These are phyloP conservation scores for Hepatocystis sp. DNA, from an alignment of 169 alveolate genomes.

Conservation along the genomic window DNA sequence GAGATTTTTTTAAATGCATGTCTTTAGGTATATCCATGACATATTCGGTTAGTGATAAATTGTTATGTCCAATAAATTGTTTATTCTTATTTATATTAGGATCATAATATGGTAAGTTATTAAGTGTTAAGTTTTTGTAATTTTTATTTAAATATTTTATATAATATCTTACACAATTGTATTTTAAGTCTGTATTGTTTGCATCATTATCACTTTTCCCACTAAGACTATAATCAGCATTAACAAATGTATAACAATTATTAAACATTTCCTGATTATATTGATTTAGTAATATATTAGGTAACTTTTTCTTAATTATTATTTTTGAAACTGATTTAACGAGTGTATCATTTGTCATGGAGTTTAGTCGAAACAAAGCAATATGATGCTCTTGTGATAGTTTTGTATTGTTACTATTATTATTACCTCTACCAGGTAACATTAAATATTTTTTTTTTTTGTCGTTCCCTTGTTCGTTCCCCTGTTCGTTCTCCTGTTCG, in stretches of 20 bases:
- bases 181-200: not conserved
- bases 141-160: constrained; percentile 1
- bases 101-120: constrained; percentile 1
- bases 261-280: not conserved
- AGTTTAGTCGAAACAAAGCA: constrained; percentile 37
- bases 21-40: constrained; percentile 29
- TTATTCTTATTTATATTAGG: constrained; percentile 2
- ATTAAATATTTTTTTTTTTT: not conserved
- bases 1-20: constrained; percentile 8
- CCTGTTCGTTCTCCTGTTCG: not conserved
- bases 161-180: constrained; percentile 3
- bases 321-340: constrained; percentile 9
- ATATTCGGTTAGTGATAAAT: constrained; percentile 17
- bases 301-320: constrained; percentile 6
- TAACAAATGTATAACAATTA: not conserved
- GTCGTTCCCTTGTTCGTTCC: not conserved
- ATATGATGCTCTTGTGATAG: constrained; percentile 20
- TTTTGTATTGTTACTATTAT: not conserved
- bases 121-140: constrained; percentile 1
- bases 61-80: constrained; percentile 29
- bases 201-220: not conserved
- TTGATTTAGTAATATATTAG: constrained; percentile 8
- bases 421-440: not conserved
- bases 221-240: constrained; percentile 2
- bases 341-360: constrained; percentile 10